Percentiles rank a stretch among this genome's conserved stretches.
phyloP scores from a whole-genome alignment of 1,284 basidiomycete genomes.

The Cystobasidium slooffiae region DNA sequence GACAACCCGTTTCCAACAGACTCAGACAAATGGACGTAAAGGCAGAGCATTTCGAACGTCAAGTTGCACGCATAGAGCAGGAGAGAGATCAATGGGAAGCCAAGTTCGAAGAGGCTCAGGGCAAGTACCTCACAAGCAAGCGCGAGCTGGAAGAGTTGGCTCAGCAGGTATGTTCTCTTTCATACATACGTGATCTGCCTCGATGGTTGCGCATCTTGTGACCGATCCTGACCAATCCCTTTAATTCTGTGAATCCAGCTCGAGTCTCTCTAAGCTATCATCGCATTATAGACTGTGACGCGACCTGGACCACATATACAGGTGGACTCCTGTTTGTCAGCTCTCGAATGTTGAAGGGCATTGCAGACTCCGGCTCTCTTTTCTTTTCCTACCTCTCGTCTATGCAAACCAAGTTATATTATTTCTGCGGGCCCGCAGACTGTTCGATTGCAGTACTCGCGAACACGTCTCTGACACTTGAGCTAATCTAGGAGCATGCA shows the following conservation, averaged over 20 bases:
- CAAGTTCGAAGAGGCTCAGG: slow-evolving; percentile 77
- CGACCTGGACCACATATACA: neutral
- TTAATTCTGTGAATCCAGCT: slow-evolving; percentile 9
- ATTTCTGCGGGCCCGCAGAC: no score
- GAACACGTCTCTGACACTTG: no score
- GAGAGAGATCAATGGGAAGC: slow-evolving; percentile 93
- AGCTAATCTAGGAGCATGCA: no score
- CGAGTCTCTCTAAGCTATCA: slow-evolving; percentile 29
- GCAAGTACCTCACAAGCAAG: slow-evolving; percentile 77
- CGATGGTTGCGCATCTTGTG: neutral
- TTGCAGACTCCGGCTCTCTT: no score
- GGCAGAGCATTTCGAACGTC: slow-evolving; percentile 97
- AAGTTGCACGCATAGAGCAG: slow-evolving; percentile 82
- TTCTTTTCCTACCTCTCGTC: no score
- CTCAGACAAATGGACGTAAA: slow-evolving; percentile 97
- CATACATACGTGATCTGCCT: neutral
- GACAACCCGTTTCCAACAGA: slow-evolving; percentile 60
- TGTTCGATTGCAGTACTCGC: no score
- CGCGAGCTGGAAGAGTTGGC: slow-evolving; percentile 87
- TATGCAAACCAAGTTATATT: no score
- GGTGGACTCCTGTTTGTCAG: neutral
- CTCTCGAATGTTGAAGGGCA: neutral
- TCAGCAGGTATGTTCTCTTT: slow-evolving; percentile 57
- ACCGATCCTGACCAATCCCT: neutral
- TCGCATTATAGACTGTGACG: neutral